Conservation (phyloP, 345 rosid genomes). For the Lepidium didymum region DNA sequence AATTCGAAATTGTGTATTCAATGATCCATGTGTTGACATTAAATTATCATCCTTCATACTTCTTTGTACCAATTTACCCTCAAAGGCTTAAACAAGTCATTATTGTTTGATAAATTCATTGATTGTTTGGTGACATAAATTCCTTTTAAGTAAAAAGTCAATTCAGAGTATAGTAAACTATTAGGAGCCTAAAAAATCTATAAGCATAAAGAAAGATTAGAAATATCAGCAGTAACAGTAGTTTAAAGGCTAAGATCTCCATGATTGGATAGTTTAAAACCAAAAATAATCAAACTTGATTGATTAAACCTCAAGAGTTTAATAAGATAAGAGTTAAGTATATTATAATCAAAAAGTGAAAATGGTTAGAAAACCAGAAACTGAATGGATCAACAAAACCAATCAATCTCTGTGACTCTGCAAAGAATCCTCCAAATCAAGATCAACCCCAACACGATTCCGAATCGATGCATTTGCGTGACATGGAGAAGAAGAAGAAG, state of each 20-base stretch:
- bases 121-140: not conserved
- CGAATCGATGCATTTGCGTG: conserved; percentile 49
- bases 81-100: not conserved
- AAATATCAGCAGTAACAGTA: not conserved
- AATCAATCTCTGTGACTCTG: conserved; percentile 34
- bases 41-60: not conserved
- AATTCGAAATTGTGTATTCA: not conserved
- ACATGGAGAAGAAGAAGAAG: conserved; percentile 2
- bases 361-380: not conserved
- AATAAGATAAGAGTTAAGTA: not conserved
- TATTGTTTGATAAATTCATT: too few species aligned
- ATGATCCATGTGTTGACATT: not conserved
- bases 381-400: not conserved
- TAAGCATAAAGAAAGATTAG: not conserved
- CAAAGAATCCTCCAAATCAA: conserved; percentile 68
- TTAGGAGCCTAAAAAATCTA: not conserved
- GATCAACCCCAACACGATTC: conserved; percentile 54
- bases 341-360: not conserved
- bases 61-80: not conserved
- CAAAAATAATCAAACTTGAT: conserved; percentile 14
- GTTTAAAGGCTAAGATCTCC: not conserved
- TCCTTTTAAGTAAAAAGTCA: not conserved
- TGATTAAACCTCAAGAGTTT: not conserved
- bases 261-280: conserved; percentile 4
- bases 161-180: not conserved